Evolutionary conservation across 257 asterid genomes (phyloP).

Genomic region (Solanum chiquidenum): DNA sequence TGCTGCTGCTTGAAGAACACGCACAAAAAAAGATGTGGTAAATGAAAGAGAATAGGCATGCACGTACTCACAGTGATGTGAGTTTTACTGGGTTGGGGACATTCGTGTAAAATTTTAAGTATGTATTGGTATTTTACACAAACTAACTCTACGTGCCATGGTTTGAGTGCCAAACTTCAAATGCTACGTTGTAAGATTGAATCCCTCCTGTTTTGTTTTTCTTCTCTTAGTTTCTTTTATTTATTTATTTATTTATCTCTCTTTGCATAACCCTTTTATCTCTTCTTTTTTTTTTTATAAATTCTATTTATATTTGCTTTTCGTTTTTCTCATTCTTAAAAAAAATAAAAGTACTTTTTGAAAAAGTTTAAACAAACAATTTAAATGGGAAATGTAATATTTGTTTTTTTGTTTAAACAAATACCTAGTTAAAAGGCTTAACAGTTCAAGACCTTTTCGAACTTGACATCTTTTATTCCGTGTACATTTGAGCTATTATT

Average conservation of each 20-base stretch:
- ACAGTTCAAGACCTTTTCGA: background rate
- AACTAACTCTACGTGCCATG: background rate
- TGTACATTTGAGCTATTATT: background rate
- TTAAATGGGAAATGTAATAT: background rate
- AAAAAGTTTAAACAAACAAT: background rate
- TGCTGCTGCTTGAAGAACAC: constrained; percentile 16
- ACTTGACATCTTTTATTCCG: background rate
- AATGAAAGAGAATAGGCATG: background rate
- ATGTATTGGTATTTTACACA: background rate
- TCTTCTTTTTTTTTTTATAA: background rate
- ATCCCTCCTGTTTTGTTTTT: background rate
- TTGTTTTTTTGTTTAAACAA: background rate
- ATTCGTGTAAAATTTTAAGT: background rate
- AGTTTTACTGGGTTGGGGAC: background rate
- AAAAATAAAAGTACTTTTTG: background rate
- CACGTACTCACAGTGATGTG: background rate
- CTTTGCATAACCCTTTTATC: background rate
- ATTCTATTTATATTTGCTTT: background rate
- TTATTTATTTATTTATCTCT: background rate
- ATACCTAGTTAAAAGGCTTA: background rate
- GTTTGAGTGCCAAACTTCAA: background rate
- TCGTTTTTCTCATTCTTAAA: background rate
- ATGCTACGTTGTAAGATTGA: background rate
- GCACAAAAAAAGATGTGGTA: no score
- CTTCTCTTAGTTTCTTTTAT: background rate